Evolutionary conservation across 805 yeast genomes (phyloP), one percentile per base, ranked within the genome.

Genomic region (Candida nemodendra): DNA sequence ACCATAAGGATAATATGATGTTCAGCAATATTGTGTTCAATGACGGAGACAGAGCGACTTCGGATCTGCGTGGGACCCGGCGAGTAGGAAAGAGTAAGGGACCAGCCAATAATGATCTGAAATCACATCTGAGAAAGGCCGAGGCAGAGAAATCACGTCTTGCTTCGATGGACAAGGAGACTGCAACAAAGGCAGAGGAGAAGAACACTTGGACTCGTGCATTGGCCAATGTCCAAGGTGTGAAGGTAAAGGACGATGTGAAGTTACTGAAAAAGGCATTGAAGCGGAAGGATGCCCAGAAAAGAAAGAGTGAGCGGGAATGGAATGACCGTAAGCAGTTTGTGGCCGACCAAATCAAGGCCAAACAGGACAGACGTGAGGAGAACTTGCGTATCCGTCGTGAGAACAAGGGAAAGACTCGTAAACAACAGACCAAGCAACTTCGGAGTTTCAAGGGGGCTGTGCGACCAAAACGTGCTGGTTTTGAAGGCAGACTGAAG

Each of bases 321-420:
- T 93, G 99, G 99, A 75, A 68, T 48, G 97, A 91, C 35, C 78
- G 99, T 49, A 82, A 85, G 59, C 84, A 81, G 51, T 74, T 74
- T 25, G 96, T 93, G 11, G 77, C 78, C 41, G 85, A 81, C 50
- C 80, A 82, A 26, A 81, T 84, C 36, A 73, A 79, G 32, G 85
- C 82, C 13, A 83, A 84, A 54, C 79, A 76, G 46, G 86, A 88
- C 68, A 84, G 93, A 71, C 79, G 98, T 62, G 96, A 90, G 54
- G 96, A 88, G 52, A 93, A 93, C 58, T 71, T 93, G 60, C 80
- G 82, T 58, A 79, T 86, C 32, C 79, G 96, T 65, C 82, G 76
- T 54, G 96, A 84, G 26, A 84, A 84, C 62, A 91, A 84, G 66
- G 91, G 93, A 38, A 77, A 81, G 53, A 81, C 81, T 62, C 74